A percentile compares a stretch with the other conserved stretches of the same genome.
phyloP scores from a whole-genome alignment of 306 rosid genomes.

The Prunus armeniaca region DNA sequence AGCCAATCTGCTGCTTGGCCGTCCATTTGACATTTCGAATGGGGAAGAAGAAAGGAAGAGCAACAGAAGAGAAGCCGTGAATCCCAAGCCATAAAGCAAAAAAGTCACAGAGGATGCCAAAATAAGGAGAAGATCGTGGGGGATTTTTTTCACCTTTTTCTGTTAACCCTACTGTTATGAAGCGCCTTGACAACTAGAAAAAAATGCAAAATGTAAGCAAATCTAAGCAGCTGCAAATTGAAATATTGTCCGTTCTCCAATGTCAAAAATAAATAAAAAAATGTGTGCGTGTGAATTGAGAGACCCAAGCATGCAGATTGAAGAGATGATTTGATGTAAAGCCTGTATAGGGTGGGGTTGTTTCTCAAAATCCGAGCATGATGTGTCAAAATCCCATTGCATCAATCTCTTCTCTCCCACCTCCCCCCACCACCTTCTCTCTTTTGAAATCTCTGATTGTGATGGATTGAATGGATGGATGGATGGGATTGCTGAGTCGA shows the following conservation, averaged over 20 bases:
- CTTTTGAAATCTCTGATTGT: slow-evolving; percentile 29
- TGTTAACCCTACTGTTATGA: slow-evolving; percentile 22
- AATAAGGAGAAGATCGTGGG: slow-evolving; percentile 35
- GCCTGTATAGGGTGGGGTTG: slow-evolving; percentile 38
- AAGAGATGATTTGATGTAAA: slow-evolving; percentile 53
- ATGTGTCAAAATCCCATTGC: slow-evolving; percentile 77
- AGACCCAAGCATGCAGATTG: slow-evolving; percentile 53
- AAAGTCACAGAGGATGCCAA: slow-evolving; percentile 15
- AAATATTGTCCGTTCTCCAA: neutral
- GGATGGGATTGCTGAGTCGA: slow-evolving; percentile 51
- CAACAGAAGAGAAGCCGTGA: slow-evolving; percentile 32
- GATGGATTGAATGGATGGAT: slow-evolving; percentile 55
- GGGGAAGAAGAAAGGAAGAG: neutral
- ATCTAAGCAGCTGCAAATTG: neutral
- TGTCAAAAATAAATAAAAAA: slow-evolving; percentile 6
- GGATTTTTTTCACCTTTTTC: slow-evolving; percentile 23
- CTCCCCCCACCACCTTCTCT: slow-evolving; percentile 11
- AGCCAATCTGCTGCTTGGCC: neutral
- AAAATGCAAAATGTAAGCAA: neutral
- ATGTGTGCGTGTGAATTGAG: neutral
- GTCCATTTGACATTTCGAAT: neutral
- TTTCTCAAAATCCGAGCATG: slow-evolving; percentile 79
- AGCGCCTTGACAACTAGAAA: neutral
- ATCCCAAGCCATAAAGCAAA: slow-evolving; percentile 32
- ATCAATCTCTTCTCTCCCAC: slow-evolving; percentile 42